These are phyloP conservation scores for Ophiostoma montium DNA, from an alignment of 2,329 filamentous ascomycete species.

Conservation along the genomic window DNA sequence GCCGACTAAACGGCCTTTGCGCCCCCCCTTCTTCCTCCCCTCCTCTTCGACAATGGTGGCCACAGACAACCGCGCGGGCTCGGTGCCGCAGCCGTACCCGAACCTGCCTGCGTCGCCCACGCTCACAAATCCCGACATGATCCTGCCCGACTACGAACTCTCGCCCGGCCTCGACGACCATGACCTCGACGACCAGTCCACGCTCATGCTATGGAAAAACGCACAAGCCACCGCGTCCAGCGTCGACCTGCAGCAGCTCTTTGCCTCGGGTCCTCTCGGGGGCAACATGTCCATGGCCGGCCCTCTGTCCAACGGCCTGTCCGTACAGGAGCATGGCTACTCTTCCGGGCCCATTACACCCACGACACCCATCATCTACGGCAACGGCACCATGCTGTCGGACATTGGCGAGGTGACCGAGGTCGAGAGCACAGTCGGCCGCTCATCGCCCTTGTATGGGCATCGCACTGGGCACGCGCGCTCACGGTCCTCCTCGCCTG, in stretches of 20 bases:
- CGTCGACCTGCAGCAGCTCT: conserved; percentile 28
- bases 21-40: background rate
- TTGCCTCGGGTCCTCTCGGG: conserved; percentile 19
- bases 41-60: conserved; percentile 8
- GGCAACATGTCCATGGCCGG: background rate
- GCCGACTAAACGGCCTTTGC: background rate
- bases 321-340: conserved; percentile 17
- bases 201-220: conserved; percentile 38
- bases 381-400: conserved; percentile 54
- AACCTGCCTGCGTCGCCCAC: conserved; percentile 62
- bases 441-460: conserved; percentile 16
- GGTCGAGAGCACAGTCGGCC: conserved; percentile 34
- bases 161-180: conserved; percentile 37
- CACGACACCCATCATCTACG: conserved; percentile 52
- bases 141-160: conserved; percentile 60
- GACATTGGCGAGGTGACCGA: conserved; percentile 47
- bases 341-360: conserved; percentile 31
- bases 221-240: conserved; percentile 22
- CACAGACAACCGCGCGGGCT: conserved; percentile 16
- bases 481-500: conserved; percentile 19
- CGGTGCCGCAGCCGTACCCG: conserved; percentile 25
- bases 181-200: conserved; percentile 26
- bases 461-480: conserved; percentile 16
- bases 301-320: conserved; percentile 2
- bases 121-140: conserved; percentile 88